Conservation (phyloP, 805 yeast genomes). For the Kodamaea kaohsiungensis region DNA sequence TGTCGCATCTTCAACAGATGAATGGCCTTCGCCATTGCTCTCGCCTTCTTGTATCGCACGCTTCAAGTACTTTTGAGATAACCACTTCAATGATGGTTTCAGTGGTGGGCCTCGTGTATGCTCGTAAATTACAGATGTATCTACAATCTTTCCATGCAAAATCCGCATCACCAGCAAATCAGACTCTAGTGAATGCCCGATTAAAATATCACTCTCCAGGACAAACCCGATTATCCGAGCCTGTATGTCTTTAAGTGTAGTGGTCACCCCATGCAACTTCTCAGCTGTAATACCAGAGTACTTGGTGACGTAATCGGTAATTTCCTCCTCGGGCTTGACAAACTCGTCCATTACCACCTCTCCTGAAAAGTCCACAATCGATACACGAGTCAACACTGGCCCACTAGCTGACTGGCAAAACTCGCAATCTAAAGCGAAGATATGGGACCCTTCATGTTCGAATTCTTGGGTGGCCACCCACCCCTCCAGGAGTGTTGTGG, state of each 20-base stretch:
- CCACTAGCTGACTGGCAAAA: constrained; percentile 73
- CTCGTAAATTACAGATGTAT: constrained; percentile 75
- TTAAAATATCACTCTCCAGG: constrained; percentile 58
- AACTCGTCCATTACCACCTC: constrained; percentile 66
- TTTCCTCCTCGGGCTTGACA: constrained; percentile 75
- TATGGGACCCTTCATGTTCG: constrained; percentile 59
- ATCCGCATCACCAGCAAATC: constrained; percentile 73
- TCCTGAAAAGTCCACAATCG: constrained; percentile 65
- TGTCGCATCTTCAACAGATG: constrained; percentile 81
- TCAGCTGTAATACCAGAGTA: constrained; percentile 88
- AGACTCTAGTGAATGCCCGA: constrained; percentile 89
- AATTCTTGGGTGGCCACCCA: constrained; percentile 59
- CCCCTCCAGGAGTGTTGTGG: constrained; percentile 41
- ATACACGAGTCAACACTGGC: constrained; percentile 72
- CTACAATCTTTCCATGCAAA: constrained; percentile 74
- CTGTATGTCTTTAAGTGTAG: constrained; percentile 70
- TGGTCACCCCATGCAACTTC: constrained; percentile 58
- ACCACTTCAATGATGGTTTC: constrained; percentile 73
- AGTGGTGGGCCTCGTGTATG: constrained; percentile 83
- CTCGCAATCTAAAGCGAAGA: constrained; percentile 90
- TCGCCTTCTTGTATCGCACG: constrained; percentile 68
- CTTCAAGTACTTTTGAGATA: constrained; percentile 58
- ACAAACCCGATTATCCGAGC: constrained; percentile 48
- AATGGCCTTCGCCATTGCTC: constrained; percentile 61
- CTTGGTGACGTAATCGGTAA: constrained; percentile 76